Conservation (phyloP, 306 rosid genomes). For the Begonia masoniana region DNA sequence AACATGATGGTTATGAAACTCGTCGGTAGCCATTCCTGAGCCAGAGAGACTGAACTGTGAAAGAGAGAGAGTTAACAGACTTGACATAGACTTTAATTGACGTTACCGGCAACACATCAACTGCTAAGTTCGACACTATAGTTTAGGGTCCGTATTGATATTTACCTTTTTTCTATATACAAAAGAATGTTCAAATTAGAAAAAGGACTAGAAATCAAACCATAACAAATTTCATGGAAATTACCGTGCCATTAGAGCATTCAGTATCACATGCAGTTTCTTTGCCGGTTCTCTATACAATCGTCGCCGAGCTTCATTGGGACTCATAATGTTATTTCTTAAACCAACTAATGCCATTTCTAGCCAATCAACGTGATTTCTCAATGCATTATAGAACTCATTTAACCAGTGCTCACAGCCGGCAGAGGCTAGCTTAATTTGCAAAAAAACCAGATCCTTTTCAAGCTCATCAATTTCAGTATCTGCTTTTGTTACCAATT, state of each 20-base stretch:
- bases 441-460: constrained; percentile 36
- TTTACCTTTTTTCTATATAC: too few relatives aligned
- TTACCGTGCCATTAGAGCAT: too few relatives aligned
- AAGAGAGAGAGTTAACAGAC: not conserved
- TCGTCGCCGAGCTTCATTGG: constrained; percentile 12
- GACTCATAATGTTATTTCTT: constrained; percentile 11
- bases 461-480: constrained; percentile 53
- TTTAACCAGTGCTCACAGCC: constrained; percentile 39
- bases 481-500: constrained; percentile 38
- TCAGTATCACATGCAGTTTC: too few relatives aligned
- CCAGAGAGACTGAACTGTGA: constrained; percentile 5
- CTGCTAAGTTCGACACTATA: too few relatives aligned
- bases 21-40: constrained; percentile 20
- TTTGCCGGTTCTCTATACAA: constrained; percentile 1
- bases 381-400: constrained; percentile 31
- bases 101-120: too few relatives aligned
- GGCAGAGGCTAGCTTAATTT: constrained; percentile 32
- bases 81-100: too few relatives aligned
- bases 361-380: constrained; percentile 32
- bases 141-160: too few relatives aligned
- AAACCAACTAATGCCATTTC: constrained; percentile 24
- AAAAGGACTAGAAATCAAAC: too few relatives aligned
- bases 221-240: too few relatives aligned
- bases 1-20: constrained; percentile 4
- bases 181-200: too few relatives aligned